Evolutionary conservation across 2,329 filamentous ascomycete genomes (phyloP), one percentile per base, ranked within the genome.

Genomic region (Phialophora tarda): DNA sequence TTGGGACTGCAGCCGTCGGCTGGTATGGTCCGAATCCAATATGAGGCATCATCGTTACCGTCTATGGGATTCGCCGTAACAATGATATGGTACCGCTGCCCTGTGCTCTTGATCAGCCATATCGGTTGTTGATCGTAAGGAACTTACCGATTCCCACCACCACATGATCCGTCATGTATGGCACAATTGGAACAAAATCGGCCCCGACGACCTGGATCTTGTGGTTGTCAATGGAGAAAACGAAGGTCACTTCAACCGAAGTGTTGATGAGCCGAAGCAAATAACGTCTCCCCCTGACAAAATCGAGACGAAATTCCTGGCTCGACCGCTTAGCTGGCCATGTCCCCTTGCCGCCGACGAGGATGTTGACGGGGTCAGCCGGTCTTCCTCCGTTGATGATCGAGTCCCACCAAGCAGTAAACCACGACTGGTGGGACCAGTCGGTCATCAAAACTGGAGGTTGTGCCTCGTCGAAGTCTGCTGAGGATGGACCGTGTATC

Each of bases 201-300:
- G 59, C 47, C 12, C 34, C 28, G 17, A 61, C 23, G 1, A 61
- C 59, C 59, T 44, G 47, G n/a, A 61, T 48, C 48, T 61, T 61
- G 32, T 61, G 59, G 30, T 61, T 51, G 59, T 61, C 59, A 26
- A 61, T 61, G 7, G 59, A 61, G 32, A 61, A 61, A 17, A 61
- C 59, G 14, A 61, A 61, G 4, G 59, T 53, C 48, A 47, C 53
- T 34, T 61, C 59, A 6, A 44, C 59, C 3, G 59, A 41, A 12
- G 47, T 44, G 14, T 61, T 61, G 48, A 61, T 61, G 28, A 61
- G 59, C 21, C 59, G 44, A 41, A 61, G 26, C n/a, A 61, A 48
- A 44, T 61, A 61, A 4, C 48, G 48, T 17, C 11, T 51, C 3
- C 48, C 48, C 48, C 24, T 51, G 21, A 51, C 48, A 14, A 51